These are phyloP conservation scores for Capsicum chinense DNA, from an alignment of 257 asterid genomes.

Conservation along the genomic window DNA sequence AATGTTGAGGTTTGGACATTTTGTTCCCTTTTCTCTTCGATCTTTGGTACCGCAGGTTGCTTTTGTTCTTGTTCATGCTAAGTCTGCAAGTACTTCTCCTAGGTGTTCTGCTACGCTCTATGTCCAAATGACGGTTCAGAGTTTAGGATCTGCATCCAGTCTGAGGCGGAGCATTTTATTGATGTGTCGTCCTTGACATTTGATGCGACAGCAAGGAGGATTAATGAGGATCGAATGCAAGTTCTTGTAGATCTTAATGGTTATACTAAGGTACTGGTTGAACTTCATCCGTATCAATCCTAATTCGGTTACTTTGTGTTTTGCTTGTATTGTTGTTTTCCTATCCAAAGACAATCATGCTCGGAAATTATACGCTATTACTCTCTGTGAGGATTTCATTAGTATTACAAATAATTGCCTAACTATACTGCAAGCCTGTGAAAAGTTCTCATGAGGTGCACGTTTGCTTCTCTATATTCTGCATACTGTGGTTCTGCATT, in stretches of 20 bases:
- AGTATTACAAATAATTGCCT: neutral
- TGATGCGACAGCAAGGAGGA: constrained; percentile 55
- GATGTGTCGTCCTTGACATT: constrained; percentile 94
- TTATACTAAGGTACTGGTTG: constrained; percentile 73
- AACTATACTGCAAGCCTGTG: neutral
- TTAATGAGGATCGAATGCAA: constrained; percentile 81
- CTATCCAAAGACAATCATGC: neutral
- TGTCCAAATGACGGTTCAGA: constrained; percentile 93
- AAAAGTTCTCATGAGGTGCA: neutral
- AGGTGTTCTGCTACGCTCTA: constrained; percentile 95
- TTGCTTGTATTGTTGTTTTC: neutral
- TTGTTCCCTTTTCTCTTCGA: constrained; percentile 9
- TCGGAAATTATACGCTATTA: neutral
- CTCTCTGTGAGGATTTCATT: neutral
- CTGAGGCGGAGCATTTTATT: constrained; percentile 87
- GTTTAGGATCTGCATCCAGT: constrained; percentile 83
- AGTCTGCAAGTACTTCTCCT: constrained; percentile 29
- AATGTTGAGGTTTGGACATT: constrained; percentile 73
- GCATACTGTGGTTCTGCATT: neutral
- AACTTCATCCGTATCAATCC: constrained; percentile 11
- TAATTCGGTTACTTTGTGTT: neutral
- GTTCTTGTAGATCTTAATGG: constrained; percentile 95
- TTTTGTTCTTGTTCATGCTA: constrained; percentile 28
- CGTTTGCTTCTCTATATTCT: neutral
- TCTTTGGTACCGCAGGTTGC: neutral